phyloP scores from a whole-genome alignment of 495 filamentous ascomycete genomes.

The Aspergillus cristatus region DNA sequence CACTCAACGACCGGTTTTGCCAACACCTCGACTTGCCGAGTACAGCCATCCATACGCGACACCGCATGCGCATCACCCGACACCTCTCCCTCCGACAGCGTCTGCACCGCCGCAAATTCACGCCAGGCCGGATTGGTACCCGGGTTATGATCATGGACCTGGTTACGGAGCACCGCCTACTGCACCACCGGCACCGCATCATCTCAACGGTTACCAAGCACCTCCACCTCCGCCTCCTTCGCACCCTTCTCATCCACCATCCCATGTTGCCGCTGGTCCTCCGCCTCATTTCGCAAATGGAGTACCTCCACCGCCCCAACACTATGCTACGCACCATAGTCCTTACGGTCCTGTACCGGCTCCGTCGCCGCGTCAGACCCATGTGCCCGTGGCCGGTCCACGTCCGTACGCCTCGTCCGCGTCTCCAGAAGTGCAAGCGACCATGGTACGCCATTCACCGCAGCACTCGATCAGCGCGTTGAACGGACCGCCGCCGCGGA shows the following conservation, averaged over 20 bases:
- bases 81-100: slow-evolving; percentile 24
- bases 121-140: slow-evolving; percentile 19
- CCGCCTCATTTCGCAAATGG: slow-evolving; percentile 24
- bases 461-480: slow-evolving; percentile 30
- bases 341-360: slow-evolving; percentile 31
- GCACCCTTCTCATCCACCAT: slow-evolving; percentile 10
- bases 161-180: too few relatives aligned
- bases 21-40: slow-evolving; percentile 25
- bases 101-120: slow-evolving; percentile 18
- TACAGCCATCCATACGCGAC: slow-evolving; percentile 20
- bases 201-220: slow-evolving; percentile 24
- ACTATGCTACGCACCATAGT: slow-evolving; percentile 31
- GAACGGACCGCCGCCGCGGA: slow-evolving; percentile 28
- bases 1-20: slow-evolving; percentile 22
- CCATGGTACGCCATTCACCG: slow-evolving; percentile 33
- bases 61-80: slow-evolving; percentile 23
- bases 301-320: slow-evolving; percentile 28
- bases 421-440: slow-evolving; percentile 36
- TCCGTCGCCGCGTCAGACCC: slow-evolving; percentile 32
- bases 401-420: slow-evolving; percentile 37
- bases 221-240: slow-evolving; percentile 10
- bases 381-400: slow-evolving; percentile 22
- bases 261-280: slow-evolving; percentile 22
- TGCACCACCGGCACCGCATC: slow-evolving; percentile 14
- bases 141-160: slow-evolving; percentile 23